Percentiles rank a stretch among this genome's conserved stretches.
Conservation (phyloP, 179 eudicot species). For the Heliamphora pulchella region DNA sequence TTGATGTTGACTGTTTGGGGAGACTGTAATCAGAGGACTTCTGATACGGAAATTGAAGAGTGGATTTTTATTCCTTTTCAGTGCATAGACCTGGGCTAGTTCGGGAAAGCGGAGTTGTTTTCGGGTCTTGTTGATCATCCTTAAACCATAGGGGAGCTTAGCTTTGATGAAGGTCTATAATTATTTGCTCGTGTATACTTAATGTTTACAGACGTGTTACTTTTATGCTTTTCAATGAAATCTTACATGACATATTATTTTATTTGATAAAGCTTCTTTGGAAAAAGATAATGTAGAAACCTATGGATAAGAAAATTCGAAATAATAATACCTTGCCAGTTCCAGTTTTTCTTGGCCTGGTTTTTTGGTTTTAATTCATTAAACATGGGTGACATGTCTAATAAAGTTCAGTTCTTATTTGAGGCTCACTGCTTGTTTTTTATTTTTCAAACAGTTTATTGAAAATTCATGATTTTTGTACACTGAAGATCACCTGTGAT, state of each 20-base stretch:
- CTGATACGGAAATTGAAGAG: no score
- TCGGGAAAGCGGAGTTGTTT: background rate
- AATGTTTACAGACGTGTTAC: background rate
- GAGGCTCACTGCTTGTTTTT: constrained; percentile 7
- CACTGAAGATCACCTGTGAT: background rate
- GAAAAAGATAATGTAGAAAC: background rate
- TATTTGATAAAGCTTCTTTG: background rate
- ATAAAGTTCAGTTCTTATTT: background rate
- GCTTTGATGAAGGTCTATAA: background rate
- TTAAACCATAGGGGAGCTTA: background rate
- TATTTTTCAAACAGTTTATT: background rate
- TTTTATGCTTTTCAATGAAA: background rate
- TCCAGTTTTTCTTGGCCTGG: background rate
- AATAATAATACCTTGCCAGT: background rate
- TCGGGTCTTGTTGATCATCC: background rate
- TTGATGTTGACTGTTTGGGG: no score
- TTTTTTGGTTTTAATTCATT: background rate
- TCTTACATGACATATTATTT: background rate
- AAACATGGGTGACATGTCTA: background rate
- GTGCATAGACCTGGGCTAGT: background rate
- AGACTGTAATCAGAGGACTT: no score
- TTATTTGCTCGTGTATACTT: background rate
- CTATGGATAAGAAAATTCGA: background rate
- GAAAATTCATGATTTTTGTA: background rate
- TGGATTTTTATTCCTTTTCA: no score